Conservation (phyloP, 2,329 filamentous ascomycete species). For the Neonectria neomacrospora region DNA sequence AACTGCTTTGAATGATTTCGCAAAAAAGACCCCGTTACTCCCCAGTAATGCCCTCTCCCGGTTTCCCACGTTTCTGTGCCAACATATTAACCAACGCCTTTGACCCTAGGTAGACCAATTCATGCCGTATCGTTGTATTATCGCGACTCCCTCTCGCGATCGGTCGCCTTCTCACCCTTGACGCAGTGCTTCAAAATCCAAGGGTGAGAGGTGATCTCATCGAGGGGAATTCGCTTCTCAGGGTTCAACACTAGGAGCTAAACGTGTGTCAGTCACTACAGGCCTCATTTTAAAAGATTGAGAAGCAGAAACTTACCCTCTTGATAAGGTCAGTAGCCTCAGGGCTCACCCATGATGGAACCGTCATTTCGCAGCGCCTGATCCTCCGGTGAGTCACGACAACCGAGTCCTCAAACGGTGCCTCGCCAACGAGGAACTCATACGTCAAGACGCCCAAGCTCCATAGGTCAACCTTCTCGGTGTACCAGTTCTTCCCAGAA, state of each 20-base stretch:
- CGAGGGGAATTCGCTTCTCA: constrained; percentile 89
- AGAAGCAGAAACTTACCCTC: constrained; percentile 67
- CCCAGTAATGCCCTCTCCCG: constrained; percentile 45
- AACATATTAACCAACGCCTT: constrained; percentile 37
- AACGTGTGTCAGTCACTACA: constrained; percentile 39
- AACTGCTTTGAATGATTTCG: constrained; percentile 31
- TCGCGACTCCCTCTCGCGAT: constrained; percentile 58
- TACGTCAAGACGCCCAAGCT: constrained; percentile 94
- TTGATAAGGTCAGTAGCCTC: constrained; percentile 95
- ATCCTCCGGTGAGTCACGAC: constrained; percentile 95
- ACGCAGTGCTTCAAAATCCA: constrained; percentile 98
- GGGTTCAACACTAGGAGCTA: constrained; percentile 91
- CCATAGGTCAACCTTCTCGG: constrained; percentile 97
- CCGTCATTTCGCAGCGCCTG: constrained; percentile 87
- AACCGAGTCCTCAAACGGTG: constrained; percentile 95
- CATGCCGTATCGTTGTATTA: constrained; percentile 35
- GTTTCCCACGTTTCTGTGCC: constrained; percentile 29
- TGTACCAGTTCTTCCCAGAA: constrained; percentile 89
- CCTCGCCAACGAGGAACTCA: constrained; percentile 95
- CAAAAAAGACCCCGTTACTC: constrained; percentile 43
- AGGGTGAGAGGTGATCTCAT: constrained; percentile 88
- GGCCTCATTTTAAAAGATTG: neutral
- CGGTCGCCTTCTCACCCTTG: constrained; percentile 65
- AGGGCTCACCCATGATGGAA: constrained; percentile 88
- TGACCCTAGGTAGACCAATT: constrained; percentile 30